A percentile compares a stretch with the other conserved stretches of the same genome.
These are phyloP conservation scores for Pogostemon cablin DNA, from an alignment of 257 asterid species.

Conservation along the genomic window DNA sequence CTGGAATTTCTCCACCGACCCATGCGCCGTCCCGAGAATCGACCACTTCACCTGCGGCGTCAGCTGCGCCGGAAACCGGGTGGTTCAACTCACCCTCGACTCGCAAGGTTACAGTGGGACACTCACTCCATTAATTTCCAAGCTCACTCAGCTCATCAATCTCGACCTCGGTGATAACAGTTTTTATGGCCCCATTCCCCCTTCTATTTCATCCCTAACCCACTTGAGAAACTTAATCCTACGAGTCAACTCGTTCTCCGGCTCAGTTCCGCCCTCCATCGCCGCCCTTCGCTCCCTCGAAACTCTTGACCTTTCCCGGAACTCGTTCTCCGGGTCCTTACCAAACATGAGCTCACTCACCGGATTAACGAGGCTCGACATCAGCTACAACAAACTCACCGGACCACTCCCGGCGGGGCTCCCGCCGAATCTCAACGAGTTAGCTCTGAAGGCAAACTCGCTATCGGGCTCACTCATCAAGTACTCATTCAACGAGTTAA, in stretches of 20 bases:
- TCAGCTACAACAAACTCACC: constrained; percentile 72
- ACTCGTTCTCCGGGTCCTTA: constrained; percentile 58
- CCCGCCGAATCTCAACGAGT: constrained; percentile 64
- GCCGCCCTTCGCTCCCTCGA: constrained; percentile 47
- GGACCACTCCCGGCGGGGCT: constrained; percentile 66
- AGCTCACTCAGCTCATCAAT: constrained; percentile 61
- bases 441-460: constrained; percentile 70
- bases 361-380: constrained; percentile 57
- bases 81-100: constrained; percentile 84
- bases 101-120: constrained; percentile 74
- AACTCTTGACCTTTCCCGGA: constrained; percentile 64
- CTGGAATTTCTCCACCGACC: constrained; percentile 88
- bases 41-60: constrained; percentile 83
- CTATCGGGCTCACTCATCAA: constrained; percentile 53
- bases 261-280: constrained; percentile 64
- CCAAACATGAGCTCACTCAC: constrained; percentile 50
- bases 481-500: constrained; percentile 53
- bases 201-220: constrained; percentile 48
- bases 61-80: constrained; percentile 66
- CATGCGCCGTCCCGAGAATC: constrained; percentile 76
- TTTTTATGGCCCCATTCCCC: constrained; percentile 73
- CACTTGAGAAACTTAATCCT: constrained; percentile 59
- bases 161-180: constrained; percentile 72
- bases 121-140: constrained; percentile 66
- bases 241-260: constrained; percentile 79